phyloP scores from a whole-genome alignment of 306 rosid genomes.

The Fagus crenata region DNA sequence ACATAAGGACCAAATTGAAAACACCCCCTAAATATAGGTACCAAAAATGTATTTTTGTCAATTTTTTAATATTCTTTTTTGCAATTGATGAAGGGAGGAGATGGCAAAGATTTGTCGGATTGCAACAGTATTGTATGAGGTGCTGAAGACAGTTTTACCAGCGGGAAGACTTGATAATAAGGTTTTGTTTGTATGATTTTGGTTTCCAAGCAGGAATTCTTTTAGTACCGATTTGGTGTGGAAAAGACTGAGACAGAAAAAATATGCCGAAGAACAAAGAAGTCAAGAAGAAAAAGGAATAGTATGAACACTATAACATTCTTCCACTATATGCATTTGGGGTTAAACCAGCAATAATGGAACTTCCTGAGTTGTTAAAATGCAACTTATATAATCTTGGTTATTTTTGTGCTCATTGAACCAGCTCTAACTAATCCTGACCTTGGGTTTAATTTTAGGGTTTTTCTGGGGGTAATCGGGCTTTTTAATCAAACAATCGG shows the following conservation, averaged over 20 bases:
- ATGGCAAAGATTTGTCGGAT: conserved; percentile 76
- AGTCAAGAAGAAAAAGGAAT: conserved; percentile 60
- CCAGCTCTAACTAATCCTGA: neutral
- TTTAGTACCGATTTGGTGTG: conserved; percentile 7
- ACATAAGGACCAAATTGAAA: too few relatives aligned
- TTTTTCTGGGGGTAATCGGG: conserved; percentile 5
- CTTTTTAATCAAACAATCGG: conserved; percentile 12
- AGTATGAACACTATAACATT: conserved; percentile 73
- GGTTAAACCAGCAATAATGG: conserved; percentile 87
- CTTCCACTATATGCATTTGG: conserved; percentile 83
- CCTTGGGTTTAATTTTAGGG: neutral
- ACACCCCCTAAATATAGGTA: too few relatives aligned
- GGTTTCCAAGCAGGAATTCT: conserved; percentile 20
- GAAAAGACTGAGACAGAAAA: conserved; percentile 43
- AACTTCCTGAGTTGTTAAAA: conserved; percentile 73
- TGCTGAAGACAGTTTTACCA: conserved; percentile 60
- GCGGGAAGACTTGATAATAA: conserved; percentile 36
- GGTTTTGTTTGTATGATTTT: conserved; percentile 47
- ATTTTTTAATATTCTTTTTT: conserved; percentile 27
- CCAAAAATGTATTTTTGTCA: too few relatives aligned
- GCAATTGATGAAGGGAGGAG: conserved; percentile 72
- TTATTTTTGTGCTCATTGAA: neutral
- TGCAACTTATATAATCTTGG: neutral
- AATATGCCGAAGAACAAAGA: conserved; percentile 59
- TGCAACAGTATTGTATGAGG: conserved; percentile 76